Conservation (phyloP, 78 protist species). For the Dictyostelium capitatum region DNA sequence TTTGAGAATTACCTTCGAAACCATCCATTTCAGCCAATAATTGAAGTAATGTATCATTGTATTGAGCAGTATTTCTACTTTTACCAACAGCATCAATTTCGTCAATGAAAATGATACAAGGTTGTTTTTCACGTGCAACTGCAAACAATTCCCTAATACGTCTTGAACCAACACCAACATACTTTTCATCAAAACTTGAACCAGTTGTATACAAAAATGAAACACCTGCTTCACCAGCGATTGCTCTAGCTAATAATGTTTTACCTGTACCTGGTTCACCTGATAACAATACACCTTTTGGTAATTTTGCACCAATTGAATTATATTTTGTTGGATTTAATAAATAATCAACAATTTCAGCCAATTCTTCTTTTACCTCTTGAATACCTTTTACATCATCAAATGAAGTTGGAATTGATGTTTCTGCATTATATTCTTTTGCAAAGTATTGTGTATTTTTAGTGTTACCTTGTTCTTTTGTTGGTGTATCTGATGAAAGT, state of each 20-base stretch:
- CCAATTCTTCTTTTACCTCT: slow-evolving; percentile 91
- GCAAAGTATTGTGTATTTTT: slow-evolving; percentile 5
- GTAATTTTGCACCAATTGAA: slow-evolving; percentile 94
- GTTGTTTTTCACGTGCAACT: slow-evolving; percentile 85
- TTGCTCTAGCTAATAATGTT: slow-evolving; percentile 96
- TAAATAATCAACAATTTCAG: slow-evolving; percentile 92
- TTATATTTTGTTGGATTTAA: slow-evolving; percentile 89
- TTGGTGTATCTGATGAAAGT: neutral
- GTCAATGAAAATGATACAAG: slow-evolving; percentile 96
- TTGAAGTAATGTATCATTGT: slow-evolving; percentile 93
- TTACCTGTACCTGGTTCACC: slow-evolving; percentile 98
- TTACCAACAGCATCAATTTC: slow-evolving; percentile 97
- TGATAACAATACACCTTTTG: slow-evolving; percentile 91
- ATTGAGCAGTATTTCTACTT: slow-evolving; percentile 44
- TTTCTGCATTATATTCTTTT: slow-evolving; percentile 15
- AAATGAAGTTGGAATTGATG: slow-evolving; percentile 18
- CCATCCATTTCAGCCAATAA: slow-evolving; percentile 93
- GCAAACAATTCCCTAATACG: slow-evolving; percentile 94
- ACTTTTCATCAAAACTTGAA: slow-evolving; percentile 95
- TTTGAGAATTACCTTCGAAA: slow-evolving; percentile 52
- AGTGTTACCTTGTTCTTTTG: neutral
- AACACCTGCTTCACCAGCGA: slow-evolving; percentile 96
- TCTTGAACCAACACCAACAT: slow-evolving; percentile 97
- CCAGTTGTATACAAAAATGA: slow-evolving; percentile 92
- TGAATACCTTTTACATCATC: slow-evolving; percentile 88